These are phyloP conservation scores for Nelumbo lutea DNA, from an alignment of 164 flowering plant species.

Conservation along the genomic window DNA sequence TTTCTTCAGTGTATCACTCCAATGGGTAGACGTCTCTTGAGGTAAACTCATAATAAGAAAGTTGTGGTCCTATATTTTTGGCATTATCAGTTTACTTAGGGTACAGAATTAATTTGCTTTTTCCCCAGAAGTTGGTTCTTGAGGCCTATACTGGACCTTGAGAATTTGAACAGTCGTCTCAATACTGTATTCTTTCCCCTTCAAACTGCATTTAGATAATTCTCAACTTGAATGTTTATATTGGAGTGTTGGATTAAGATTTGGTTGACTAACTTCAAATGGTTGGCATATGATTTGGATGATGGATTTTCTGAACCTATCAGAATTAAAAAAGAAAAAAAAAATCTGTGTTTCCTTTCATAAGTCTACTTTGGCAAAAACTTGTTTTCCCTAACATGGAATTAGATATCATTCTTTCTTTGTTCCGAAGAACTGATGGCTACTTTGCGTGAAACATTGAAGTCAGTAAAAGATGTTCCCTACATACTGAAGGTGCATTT, in stretches of 20 bases:
- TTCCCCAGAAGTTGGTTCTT: conserved; percentile 76
- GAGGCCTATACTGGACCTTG: conserved; percentile 88
- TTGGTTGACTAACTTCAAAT: not conserved
- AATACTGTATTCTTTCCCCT: conserved; percentile 74
- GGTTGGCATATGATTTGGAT: too few relatives aligned
- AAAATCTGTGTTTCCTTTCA: too few relatives aligned
- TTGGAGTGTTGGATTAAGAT: not conserved
- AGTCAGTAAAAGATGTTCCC: conserved; percentile 81
- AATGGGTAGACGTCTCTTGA: conserved; percentile 81
- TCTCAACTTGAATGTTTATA: not conserved
- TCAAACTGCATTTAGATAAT: conserved; percentile 3
- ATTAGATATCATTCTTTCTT: conserved; percentile 84
- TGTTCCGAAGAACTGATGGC: conserved; percentile 70
- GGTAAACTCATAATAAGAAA: conserved; percentile 38
- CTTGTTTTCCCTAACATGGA: conserved; percentile 20
- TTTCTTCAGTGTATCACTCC: conserved; percentile 83
- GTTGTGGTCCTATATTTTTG: conserved; percentile 8
- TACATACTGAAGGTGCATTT: conserved; percentile 66
- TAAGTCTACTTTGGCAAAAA: not conserved
- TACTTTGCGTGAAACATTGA: conserved; percentile 73
- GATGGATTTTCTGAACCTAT: not conserved
- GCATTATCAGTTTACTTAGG: conserved; percentile 8
- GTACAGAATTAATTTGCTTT: conserved; percentile 7
- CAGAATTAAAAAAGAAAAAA: not conserved
- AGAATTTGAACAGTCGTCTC: conserved; percentile 65